Evolutionary conservation across 139 green algal species (phyloP).

Genomic region (Picochlorum sp.): DNA sequence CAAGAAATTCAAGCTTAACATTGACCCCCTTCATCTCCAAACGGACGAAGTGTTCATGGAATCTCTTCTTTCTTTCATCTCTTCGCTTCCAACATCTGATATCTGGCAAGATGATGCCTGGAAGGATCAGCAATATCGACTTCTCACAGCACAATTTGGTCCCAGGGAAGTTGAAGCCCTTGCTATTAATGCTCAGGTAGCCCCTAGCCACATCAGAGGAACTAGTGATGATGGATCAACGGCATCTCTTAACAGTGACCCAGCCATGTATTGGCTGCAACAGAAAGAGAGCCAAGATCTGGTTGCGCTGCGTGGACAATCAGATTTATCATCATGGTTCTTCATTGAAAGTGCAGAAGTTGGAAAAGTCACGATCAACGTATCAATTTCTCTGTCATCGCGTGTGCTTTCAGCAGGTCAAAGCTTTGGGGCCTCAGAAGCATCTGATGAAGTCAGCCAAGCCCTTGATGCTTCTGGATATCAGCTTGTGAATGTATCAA

Average conservation of each 20-base stretch:
- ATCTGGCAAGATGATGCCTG: slow-evolving; percentile 60
- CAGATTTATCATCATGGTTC: slow-evolving; percentile 55
- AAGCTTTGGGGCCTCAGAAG: not conserved
- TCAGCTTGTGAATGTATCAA: slow-evolving; percentile 82
- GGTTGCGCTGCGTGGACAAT: slow-evolving; percentile 59
- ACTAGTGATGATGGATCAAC: not conserved
- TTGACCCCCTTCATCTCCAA: slow-evolving; percentile 19
- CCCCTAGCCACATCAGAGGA: not conserved
- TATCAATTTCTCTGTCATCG: slow-evolving; percentile 67
- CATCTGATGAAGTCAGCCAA: slow-evolving; percentile 30
- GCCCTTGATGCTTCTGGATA: slow-evolving; percentile 60
- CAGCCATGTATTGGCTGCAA: slow-evolving; percentile 43
- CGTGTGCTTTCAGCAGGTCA: slow-evolving; percentile 34
- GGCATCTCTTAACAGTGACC: not conserved
- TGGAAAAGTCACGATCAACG: slow-evolving; percentile 52
- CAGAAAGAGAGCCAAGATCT: slow-evolving; percentile 51
- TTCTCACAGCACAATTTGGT: slow-evolving; percentile 49
- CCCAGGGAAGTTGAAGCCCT: slow-evolving; percentile 43
- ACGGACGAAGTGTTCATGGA: slow-evolving; percentile 69
- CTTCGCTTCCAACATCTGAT: slow-evolving; percentile 57
- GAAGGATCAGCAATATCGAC: slow-evolving; percentile 46
- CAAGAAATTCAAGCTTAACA: slow-evolving; percentile 48
- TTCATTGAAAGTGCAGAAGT: slow-evolving; percentile 61
- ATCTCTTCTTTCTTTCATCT: slow-evolving; percentile 58
- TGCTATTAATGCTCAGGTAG: slow-evolving; percentile 34